phyloP scores from a whole-genome alignment of 2,329 filamentous ascomycete species.

The Colletotrichum karsti region DNA sequence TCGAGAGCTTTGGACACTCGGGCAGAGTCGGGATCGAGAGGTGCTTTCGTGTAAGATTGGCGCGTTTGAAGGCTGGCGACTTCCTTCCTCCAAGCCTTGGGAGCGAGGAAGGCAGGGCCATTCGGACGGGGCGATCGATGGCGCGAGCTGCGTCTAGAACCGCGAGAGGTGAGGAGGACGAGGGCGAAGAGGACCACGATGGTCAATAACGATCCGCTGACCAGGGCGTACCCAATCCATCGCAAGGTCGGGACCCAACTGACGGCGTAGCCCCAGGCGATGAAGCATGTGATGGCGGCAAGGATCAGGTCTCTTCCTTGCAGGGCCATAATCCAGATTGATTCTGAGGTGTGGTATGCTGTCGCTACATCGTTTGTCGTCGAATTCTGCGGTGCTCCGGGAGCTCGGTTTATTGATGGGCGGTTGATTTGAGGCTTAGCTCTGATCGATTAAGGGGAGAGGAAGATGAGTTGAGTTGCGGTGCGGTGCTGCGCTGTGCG shows the following conservation, averaged over 20 bases:
- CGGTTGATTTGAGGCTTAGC: neutral
- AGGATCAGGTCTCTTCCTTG: constrained; percentile 77
- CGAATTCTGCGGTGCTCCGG: neutral
- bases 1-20: constrained; percentile 84
- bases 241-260: constrained; percentile 85
- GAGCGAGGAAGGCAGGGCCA: constrained; percentile 67
- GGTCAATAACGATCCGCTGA: constrained; percentile 70
- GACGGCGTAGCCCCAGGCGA: constrained; percentile 88
- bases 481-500: neutral
- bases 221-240: constrained; percentile 86
- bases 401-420: neutral
- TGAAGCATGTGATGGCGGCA: constrained; percentile 74
- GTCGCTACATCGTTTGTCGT: constrained; percentile 25
- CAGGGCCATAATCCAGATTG: constrained; percentile 67
- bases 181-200: constrained; percentile 64
- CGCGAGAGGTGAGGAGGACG: constrained; percentile 69
- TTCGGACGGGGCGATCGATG: constrained; percentile 50
- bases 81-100: constrained; percentile 75
- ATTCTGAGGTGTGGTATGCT: neutral
- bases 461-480: too few species aligned
- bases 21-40: constrained; percentile 80
- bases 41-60: constrained; percentile 72
- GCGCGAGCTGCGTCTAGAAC: constrained; percentile 49
- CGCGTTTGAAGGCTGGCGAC: constrained; percentile 70
- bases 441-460: neutral